Base-by-base conservation (phyloP, 257 asterid species). In the Pogostemon cablin region DNA sequence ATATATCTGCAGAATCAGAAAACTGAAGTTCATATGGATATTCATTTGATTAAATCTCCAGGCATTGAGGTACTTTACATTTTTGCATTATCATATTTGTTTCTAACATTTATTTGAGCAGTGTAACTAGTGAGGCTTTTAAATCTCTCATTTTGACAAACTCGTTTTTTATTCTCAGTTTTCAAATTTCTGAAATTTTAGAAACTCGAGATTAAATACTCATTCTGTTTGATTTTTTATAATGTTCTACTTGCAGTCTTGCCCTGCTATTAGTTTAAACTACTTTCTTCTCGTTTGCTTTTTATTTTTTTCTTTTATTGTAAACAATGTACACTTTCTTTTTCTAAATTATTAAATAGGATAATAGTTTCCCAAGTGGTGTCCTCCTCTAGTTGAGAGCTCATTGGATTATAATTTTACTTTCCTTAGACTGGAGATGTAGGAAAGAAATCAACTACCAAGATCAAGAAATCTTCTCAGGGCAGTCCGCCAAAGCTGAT, bases 401-500 rank as follows among this genome's bases (percentile, higher is more conserved):
- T 77, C 76, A 50, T 75, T 71, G 39, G 55, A 62, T 42, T 15
- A 50, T 61, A 71, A 44, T 60, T 49, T 32, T 57, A 10, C 41
- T 78, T 79, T 76, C 68, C 82, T 78, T 77, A 90, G 96, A 84
- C 73, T 77, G 84, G 81, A 81, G 92, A 87, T 77, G 72, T 74
- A 11, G 89, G 80, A 72, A 88, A 80, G 84, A 83, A 79, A 73
- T 54, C 64, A 37, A 62, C 63, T 80, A 78, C 57, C 39, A 91
- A 83, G 87, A 77, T 65, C 71, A 87, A 82, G 82, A 85, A 81
- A 79, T 74, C 92, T 67, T 71, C 88, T 71, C 95, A 80, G 39
- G 84, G 65, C 74, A 71, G 81, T 64, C 88, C 91, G 34, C 92
- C 89, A 3, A 87, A 85, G 68, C 69, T 81, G 79, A 65, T 71